These are phyloP conservation scores for Leishmania guyanensis DNA, from an alignment of 208 protist genomes.

Conservation along the genomic window DNA sequence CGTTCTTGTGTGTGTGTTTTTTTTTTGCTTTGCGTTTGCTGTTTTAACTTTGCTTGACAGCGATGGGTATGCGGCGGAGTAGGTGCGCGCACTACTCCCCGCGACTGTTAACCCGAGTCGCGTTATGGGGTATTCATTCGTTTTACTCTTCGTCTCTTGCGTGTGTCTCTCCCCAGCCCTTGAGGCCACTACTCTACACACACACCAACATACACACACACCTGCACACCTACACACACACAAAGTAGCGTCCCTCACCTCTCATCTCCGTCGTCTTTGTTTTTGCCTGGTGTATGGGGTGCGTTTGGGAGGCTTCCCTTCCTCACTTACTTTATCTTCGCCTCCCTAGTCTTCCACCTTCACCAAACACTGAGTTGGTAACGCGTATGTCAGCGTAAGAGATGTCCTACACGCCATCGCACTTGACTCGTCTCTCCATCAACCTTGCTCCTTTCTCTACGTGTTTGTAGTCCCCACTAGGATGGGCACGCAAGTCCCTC, in stretches of 20 bases:
- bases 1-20: not conserved
- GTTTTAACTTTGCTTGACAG: not conserved
- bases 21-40: not conserved
- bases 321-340: not conserved
- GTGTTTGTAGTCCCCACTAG: not conserved
- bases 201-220: not conserved
- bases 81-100: conserved; percentile 3
- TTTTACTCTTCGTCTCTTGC: not conserved
- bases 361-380: not conserved
- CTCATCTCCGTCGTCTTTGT: not conserved
- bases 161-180: not conserved
- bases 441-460: not conserved
- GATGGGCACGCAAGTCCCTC: too few relatives aligned
- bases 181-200: not conserved
- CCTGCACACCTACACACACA: not conserved
- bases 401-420: not conserved
- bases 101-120: not conserved
- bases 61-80: not conserved
- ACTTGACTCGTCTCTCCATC: not conserved
- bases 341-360: not conserved
- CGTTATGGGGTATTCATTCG: not conserved
- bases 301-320: not conserved
- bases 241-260: not conserved
- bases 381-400: not conserved
- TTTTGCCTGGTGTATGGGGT: not conserved